These are phyloP conservation scores for Diplodia scrobiculata DNA, from an alignment of 2,329 filamentous ascomycete genomes.

Conservation along the genomic window DNA sequence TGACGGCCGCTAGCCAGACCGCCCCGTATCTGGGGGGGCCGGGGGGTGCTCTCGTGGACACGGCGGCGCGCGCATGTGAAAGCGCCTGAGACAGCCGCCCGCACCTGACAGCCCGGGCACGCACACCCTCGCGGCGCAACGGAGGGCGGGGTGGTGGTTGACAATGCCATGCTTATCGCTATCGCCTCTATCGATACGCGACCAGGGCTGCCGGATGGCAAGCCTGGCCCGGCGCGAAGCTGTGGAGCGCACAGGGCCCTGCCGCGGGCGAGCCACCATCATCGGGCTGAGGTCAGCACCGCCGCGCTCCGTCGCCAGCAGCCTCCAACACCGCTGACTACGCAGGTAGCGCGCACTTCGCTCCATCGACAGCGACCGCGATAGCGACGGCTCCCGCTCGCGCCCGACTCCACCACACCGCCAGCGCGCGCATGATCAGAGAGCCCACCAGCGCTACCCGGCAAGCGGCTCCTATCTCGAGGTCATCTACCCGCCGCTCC, in stretches of 20 bases:
- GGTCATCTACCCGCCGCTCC: slow-evolving; percentile 21
- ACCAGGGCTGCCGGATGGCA: too few species aligned
- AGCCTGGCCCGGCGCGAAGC: background rate
- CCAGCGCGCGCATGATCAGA: slow-evolving; percentile 1
- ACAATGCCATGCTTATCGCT: slow-evolving; percentile 19
- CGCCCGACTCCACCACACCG: slow-evolving; percentile 9
- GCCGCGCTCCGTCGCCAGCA: background rate
- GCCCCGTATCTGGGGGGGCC: slow-evolving; percentile 19
- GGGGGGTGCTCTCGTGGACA: slow-evolving; percentile 22
- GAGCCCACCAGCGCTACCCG: slow-evolving; percentile 10
- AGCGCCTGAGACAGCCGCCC: slow-evolving; percentile 24
- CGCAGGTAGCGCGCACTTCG: background rate
- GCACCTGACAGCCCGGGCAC: slow-evolving; percentile 21
- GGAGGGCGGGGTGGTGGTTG: background rate
- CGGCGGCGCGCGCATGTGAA: slow-evolving; percentile 24
- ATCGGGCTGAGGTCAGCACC: slow-evolving; percentile 11
- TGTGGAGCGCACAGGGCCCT: slow-evolving; percentile 9
- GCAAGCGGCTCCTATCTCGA: background rate
- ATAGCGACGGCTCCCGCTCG: background rate
- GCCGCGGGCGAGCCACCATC: background rate
- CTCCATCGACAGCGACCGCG: background rate
- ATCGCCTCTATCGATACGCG: slow-evolving; percentile 10
- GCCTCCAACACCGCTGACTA: background rate
- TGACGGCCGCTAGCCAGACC: slow-evolving; percentile 27
- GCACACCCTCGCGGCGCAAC: slow-evolving; percentile 17